Conservation (phyloP, 805 yeast genomes). For the Candida multigemmis region DNA sequence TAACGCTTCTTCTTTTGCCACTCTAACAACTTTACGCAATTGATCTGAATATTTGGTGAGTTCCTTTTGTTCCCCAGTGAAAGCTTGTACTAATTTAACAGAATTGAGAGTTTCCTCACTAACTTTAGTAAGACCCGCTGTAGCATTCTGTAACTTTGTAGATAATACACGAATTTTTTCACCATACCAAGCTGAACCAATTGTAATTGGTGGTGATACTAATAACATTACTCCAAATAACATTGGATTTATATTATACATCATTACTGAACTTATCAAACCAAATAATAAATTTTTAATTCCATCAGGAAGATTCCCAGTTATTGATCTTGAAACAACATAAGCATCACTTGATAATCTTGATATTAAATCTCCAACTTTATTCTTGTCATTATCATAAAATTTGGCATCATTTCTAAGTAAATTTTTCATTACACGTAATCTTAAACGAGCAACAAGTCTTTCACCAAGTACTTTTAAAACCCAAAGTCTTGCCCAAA, state of each 20-base stretch:
- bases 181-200: conserved; percentile 38
- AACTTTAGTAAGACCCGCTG: conserved; percentile 35
- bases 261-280: conserved; percentile 32
- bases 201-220: conserved; percentile 36
- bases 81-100: conserved; percentile 33
- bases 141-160: conserved; percentile 32
- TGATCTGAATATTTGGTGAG: conserved; percentile 27
- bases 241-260: conserved; percentile 33
- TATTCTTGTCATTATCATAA: conserved; percentile 34
- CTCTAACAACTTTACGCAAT: conserved; percentile 29
- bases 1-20: conserved; percentile 34
- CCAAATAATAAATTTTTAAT: conserved; percentile 34
- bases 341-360: conserved; percentile 37
- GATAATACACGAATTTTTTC: conserved; percentile 32
- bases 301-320: conserved; percentile 36
- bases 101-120: conserved; percentile 36
- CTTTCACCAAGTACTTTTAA: conserved; percentile 32
- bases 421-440: conserved; percentile 32
- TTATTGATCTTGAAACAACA: conserved; percentile 35
- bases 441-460: conserved; percentile 32
- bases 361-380: conserved; percentile 37
- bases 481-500: conserved; percentile 40
- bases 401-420: conserved; percentile 33
- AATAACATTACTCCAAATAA: conserved; percentile 34
- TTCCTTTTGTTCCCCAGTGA: conserved; percentile 34